Conservation (phyloP, 768 basidiomycete genomes). For the Russula ochroleuca region DNA sequence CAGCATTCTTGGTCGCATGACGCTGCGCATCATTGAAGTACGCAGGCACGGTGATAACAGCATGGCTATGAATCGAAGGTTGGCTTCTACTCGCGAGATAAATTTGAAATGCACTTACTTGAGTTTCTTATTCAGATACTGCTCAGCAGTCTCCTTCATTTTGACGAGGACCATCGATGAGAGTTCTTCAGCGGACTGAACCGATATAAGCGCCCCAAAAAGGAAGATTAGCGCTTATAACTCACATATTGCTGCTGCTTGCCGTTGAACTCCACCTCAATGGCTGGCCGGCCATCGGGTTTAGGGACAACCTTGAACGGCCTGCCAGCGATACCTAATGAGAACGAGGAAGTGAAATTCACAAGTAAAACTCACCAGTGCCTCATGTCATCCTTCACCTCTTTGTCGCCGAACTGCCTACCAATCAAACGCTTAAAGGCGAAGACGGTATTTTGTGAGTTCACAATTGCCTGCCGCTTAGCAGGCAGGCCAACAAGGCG, state of each 20-base stretch:
- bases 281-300: slow-evolving; percentile 69
- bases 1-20: slow-evolving; percentile 97
- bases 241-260: slow-evolving; percentile 77
- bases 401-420: slow-evolving; percentile 86
- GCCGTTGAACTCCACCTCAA: slow-evolving; percentile 81
- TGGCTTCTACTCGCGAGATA: not conserved
- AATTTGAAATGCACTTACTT: slow-evolving; percentile 57
- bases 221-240: slow-evolving; percentile 22
- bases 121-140: slow-evolving; percentile 87
- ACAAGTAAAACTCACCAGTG: slow-evolving; percentile 56
- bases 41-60: slow-evolving; percentile 93
- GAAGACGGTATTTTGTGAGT: slow-evolving; percentile 89
- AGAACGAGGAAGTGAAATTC: not conserved
- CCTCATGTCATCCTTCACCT: slow-evolving; percentile 85
- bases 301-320: slow-evolving; percentile 76
- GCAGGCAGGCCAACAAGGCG: slow-evolving; percentile 94
- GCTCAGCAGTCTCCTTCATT: slow-evolving; percentile 95
- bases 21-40: slow-evolving; percentile 99
- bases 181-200: slow-evolving; percentile 76
- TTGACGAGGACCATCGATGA: slow-evolving; percentile 86
- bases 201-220: slow-evolving; percentile 17
- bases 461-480: slow-evolving; percentile 96
- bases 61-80: slow-evolving; percentile 49
- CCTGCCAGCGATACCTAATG: slow-evolving; percentile 39
- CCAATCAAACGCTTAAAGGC: slow-evolving; percentile 95